These are phyloP conservation scores for Ustilago xerochloae DNA, from an alignment of 1,284 basidiomycete species.

Conservation along the genomic window DNA sequence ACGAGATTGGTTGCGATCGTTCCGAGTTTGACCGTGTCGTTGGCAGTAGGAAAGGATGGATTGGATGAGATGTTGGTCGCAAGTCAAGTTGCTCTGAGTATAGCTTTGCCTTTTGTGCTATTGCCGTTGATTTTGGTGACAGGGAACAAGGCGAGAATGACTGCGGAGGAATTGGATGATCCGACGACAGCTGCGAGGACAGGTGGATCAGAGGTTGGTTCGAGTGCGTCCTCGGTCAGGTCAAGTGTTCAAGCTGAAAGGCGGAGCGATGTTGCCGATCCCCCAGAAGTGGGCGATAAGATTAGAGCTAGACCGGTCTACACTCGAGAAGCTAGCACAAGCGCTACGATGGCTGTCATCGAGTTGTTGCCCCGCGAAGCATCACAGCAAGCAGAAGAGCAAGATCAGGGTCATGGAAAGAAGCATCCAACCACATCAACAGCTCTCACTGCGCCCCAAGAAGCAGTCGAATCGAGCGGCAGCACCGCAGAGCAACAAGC, in stretches of 20 bases:
- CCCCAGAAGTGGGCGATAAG: neutral
- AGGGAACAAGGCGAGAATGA: constrained; percentile 50
- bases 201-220: neutral
- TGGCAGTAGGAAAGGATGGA: constrained; percentile 79
- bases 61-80: constrained; percentile 84
- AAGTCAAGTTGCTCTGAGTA: constrained; percentile 86
- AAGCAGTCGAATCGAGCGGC: neutral
- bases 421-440: neutral
- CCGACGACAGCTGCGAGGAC: neutral
- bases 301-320: neutral
- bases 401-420: neutral
- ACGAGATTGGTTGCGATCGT: constrained; percentile 87
- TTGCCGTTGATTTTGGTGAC: constrained; percentile 62
- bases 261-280: neutral
- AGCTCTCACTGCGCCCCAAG: neutral
- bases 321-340: neutral
- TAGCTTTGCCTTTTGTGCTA: constrained; percentile 79
- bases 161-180: constrained; percentile 17
- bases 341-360: constrained; percentile 9
- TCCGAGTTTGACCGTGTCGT: constrained; percentile 85
- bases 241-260: constrained; percentile 7
- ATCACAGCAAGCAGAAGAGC: neutral
- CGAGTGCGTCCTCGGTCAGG: constrained; percentile 12
- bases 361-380: constrained; percentile 9
- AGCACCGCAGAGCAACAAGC: neutral